Conservation (phyloP, 352 stramenopile species). For the Globisporangium rhizosaccharum region DNA sequence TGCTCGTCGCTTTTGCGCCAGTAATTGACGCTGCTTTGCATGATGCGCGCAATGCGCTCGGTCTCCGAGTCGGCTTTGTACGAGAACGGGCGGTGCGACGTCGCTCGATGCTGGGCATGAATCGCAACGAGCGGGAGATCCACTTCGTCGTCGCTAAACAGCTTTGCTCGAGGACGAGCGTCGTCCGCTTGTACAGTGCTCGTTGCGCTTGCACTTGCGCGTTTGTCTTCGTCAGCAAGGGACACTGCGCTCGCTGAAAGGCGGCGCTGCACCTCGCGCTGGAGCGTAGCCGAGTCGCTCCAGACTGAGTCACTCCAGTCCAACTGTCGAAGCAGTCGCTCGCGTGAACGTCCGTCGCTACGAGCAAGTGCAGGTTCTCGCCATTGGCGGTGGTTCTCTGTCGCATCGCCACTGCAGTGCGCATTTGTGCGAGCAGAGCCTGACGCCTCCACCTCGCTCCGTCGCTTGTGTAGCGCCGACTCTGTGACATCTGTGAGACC, state of each 20-base stretch:
- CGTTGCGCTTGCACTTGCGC: too few relatives aligned
- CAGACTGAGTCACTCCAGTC: constrained; percentile 7
- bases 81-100: not conserved
- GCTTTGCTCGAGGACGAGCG: not conserved
- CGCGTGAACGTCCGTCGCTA: too few relatives aligned
- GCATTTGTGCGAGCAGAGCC: too few relatives aligned
- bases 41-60: constrained; percentile 74
- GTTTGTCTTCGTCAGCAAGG: not conserved
- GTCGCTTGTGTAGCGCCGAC: too few relatives aligned
- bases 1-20: constrained; percentile 44
- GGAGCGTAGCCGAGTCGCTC: constrained; percentile 9
- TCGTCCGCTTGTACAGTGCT: not conserved
- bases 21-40: constrained; percentile 64
- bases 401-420: too few relatives aligned
- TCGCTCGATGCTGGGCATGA: too few relatives aligned
- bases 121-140: not conserved
- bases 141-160: constrained; percentile 1
- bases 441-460: too few relatives aligned
- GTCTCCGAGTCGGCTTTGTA: constrained; percentile 50
- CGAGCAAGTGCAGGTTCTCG: too few relatives aligned
- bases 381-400: too few relatives aligned
- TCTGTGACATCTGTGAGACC: too few relatives aligned
- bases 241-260: not conserved
- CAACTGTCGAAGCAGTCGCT: not conserved
- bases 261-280: constrained; percentile 12